Percentiles rank a stretch among this genome's conserved stretches.
Conservation (phyloP, 805 yeast species). For the Suhomyces tanzawaensis region DNA sequence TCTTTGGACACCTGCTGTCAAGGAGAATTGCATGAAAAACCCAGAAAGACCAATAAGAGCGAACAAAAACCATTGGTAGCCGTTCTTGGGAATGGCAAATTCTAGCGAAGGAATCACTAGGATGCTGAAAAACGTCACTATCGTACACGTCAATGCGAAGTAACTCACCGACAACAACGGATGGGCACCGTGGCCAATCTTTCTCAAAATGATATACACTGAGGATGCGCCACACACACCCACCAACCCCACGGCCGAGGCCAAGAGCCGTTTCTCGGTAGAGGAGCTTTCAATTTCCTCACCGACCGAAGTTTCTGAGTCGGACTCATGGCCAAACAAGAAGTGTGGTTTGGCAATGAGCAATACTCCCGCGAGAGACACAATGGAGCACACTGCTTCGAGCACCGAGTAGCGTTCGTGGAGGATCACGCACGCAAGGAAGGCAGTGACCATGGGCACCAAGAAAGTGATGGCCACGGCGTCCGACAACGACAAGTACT, state of each 20-base stretch:
- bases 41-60: conserved; percentile 69
- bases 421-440: conserved; percentile 65
- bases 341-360: conserved; percentile 80
- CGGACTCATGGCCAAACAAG: conserved; percentile 50
- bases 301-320: conserved; percentile 26
- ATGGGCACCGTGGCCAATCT: conserved; percentile 75
- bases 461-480: conserved; percentile 78
- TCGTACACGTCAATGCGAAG: conserved; percentile 60
- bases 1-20: conserved; percentile 80
- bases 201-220: conserved; percentile 69
- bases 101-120: conserved; percentile 54
- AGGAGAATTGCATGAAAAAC: conserved; percentile 72
- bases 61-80: conserved; percentile 65
- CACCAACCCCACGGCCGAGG: conserved; percentile 58
- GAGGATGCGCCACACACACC: conserved; percentile 70
- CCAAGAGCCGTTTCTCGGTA: conserved; percentile 56
- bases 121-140: conserved; percentile 54
- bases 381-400: conserved; percentile 67
- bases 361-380: conserved; percentile 73
- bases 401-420: conserved; percentile 62
- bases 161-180: conserved; percentile 77
- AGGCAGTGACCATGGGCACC: conserved; percentile 72
- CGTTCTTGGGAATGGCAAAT: conserved; percentile 60
- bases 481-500: conserved; percentile 74
- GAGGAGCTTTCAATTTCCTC: conserved; percentile 50